phyloP scores from a whole-genome alignment of 495 filamentous ascomycete species.

The Annulohypoxylon stygium region DNA sequence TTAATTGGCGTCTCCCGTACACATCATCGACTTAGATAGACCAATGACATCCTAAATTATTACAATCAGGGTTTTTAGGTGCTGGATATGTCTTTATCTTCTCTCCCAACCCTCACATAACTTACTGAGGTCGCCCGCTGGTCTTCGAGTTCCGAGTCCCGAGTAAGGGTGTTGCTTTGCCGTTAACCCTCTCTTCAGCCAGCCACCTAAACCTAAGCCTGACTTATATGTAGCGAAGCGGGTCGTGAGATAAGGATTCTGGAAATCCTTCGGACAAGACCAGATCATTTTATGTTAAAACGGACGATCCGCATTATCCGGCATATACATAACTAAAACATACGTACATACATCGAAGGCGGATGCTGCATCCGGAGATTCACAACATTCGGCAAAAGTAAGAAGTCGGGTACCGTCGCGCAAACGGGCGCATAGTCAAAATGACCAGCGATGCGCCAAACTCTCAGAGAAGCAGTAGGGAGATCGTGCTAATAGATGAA shows the following conservation, averaged over 20 bases:
- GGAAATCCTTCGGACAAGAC: slow-evolving; percentile 14
- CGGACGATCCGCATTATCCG: slow-evolving; percentile 21
- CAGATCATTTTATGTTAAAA: neutral
- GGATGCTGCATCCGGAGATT: neutral
- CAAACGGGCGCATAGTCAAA: slow-evolving; percentile 9
- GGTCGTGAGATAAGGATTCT: slow-evolving; percentile 4
- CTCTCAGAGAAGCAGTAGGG: slow-evolving; percentile 19
- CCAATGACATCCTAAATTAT: slow-evolving; percentile 29
- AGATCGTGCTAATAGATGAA: slow-evolving; percentile 41
- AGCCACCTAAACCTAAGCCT: neutral
- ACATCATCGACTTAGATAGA: slow-evolving; percentile 17
- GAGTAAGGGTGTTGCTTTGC: neutral
- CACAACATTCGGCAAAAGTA: neutral
- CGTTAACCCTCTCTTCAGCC: neutral
- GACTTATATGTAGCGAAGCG: slow-evolving; percentile 1
- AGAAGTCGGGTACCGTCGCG: neutral
- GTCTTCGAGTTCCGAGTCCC: slow-evolving; percentile 2
- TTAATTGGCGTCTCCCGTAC: slow-evolving; percentile 28
- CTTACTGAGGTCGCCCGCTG: slow-evolving; percentile 14
- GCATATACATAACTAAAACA: neutral
- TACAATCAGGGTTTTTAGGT: slow-evolving; percentile 22
- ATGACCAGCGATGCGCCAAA: slow-evolving; percentile 42
- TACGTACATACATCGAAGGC: neutral
- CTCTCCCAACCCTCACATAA: slow-evolving; percentile 17
- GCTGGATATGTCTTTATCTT: slow-evolving; percentile 21